phyloP scores from a whole-genome alignment of 108 stramenopile species.

The Conticribra guillardii region DNA sequence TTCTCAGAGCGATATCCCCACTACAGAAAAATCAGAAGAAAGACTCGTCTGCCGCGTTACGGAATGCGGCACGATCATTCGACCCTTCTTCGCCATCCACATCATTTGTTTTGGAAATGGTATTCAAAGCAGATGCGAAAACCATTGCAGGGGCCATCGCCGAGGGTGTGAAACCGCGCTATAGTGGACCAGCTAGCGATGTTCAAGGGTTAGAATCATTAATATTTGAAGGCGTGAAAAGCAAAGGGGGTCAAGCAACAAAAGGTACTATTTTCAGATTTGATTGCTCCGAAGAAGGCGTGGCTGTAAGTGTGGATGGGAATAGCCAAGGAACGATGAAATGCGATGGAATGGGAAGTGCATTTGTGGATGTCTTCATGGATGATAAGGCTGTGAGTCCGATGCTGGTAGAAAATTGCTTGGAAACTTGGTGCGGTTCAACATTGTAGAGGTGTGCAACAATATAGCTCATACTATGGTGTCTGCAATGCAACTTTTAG shows the following conservation, averaged over 20 bases:
- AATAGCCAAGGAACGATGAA: constrained; percentile 19
- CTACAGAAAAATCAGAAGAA: constrained; percentile 23
- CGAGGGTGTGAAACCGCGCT: constrained; percentile 38
- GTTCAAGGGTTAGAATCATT: constrained; percentile 23
- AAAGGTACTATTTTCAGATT: constrained; percentile 37
- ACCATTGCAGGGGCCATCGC: constrained; percentile 36
- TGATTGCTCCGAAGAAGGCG: constrained; percentile 29
- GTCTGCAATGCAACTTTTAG: too few relatives aligned
- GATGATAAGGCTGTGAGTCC: constrained; percentile 48
- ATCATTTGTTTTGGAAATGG: constrained; percentile 36
- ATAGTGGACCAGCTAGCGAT: constrained; percentile 15
- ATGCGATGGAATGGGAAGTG: constrained; percentile 21
- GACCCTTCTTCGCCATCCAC: constrained; percentile 16
- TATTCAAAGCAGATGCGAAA: constrained; percentile 31
- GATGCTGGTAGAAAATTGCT: constrained; percentile 30
- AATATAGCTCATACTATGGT: too few relatives aligned
- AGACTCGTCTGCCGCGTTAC: constrained; percentile 18
- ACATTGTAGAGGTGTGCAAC: too few relatives aligned
- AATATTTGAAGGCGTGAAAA: constrained; percentile 34
- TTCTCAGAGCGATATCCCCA: constrained; percentile 20
- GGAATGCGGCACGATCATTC: constrained; percentile 29
- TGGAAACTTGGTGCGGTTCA: constrained; percentile 42
- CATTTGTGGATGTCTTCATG: constrained; percentile 39
- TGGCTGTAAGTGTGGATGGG: constrained; percentile 34
- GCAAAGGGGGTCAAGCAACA: constrained; percentile 31